phyloP scores from a whole-genome alignment of 306 rosid genomes.

The Castanopsis chinensis region DNA sequence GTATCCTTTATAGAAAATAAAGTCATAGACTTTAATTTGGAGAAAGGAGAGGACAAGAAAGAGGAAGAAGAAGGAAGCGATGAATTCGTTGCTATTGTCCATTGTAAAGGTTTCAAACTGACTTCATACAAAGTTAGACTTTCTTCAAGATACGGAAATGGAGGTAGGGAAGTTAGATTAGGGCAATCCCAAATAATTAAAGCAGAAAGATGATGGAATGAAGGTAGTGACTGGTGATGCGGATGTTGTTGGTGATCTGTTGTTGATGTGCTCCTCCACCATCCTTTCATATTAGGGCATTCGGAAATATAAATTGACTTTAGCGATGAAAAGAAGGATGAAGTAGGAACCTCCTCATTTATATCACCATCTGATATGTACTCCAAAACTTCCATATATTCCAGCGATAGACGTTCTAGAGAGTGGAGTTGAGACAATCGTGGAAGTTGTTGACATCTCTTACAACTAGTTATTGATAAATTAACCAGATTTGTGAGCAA shows the following conservation, averaged over 20 bases:
- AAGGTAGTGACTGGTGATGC: neutral
- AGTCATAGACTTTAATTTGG: neutral
- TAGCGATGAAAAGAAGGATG: neutral
- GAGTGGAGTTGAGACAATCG: neutral
- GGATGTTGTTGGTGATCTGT: no score
- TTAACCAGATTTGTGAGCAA: neutral
- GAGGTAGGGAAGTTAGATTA: neutral
- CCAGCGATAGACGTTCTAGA: neutral
- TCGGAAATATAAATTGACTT: rapidly evolving
- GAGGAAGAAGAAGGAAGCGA: no score
- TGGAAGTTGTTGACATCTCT: neutral
- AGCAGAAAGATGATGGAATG: neutral
- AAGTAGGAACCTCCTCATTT: neutral
- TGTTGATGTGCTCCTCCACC: neutral
- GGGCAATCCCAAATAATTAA: neutral
- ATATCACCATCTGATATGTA: neutral
- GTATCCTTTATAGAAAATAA: no score
- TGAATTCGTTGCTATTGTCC: neutral
- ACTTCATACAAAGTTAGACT: neutral
- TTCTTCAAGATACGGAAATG: neutral
- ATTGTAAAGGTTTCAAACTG: neutral
- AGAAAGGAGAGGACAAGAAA: neutral
- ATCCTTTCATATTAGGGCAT: slow-evolving; percentile 18
- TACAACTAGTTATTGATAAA: rapidly evolving
- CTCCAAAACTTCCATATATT: neutral